These are phyloP conservation scores for Przewalskia tangutica DNA, from an alignment of 257 asterid genomes.

Conservation along the genomic window DNA sequence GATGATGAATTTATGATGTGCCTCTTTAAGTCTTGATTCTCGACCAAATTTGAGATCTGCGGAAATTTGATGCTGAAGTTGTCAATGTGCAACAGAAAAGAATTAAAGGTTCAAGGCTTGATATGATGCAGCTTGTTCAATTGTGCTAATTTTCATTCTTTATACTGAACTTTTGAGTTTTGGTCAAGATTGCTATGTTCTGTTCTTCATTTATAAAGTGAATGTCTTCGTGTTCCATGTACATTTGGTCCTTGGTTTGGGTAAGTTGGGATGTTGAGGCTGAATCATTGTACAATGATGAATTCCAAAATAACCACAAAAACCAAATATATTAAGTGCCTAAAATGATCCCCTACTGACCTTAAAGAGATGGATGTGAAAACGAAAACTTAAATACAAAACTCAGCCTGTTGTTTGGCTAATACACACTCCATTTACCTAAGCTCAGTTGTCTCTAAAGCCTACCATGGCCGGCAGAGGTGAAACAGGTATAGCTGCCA, in stretches of 20 bases:
- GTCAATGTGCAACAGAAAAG: background rate
- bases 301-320: background rate
- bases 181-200: background rate
- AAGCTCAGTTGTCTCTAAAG: conserved; percentile 33
- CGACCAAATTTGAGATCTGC: background rate
- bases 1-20: conserved; percentile 35
- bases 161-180: background rate
- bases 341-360: background rate
- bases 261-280: background rate
- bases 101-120: background rate
- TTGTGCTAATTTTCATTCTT: background rate
- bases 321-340: background rate
- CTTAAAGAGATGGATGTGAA: background rate
- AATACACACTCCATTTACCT: conserved; percentile 20
- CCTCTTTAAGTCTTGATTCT: conserved; percentile 22
- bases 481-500: conserved; percentile 11
- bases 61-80: background rate
- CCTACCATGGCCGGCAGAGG: conserved; percentile 24
- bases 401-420: conserved; percentile 24
- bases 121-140: conserved; percentile 1
- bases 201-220: background rate
- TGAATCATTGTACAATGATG: background rate
- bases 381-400: conserved; percentile 23
- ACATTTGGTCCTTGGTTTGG: background rate
- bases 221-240: background rate